phyloP scores from a whole-genome alignment of 2,329 filamentous ascomycete genomes.

The Aspergillus novoparasiticus region DNA sequence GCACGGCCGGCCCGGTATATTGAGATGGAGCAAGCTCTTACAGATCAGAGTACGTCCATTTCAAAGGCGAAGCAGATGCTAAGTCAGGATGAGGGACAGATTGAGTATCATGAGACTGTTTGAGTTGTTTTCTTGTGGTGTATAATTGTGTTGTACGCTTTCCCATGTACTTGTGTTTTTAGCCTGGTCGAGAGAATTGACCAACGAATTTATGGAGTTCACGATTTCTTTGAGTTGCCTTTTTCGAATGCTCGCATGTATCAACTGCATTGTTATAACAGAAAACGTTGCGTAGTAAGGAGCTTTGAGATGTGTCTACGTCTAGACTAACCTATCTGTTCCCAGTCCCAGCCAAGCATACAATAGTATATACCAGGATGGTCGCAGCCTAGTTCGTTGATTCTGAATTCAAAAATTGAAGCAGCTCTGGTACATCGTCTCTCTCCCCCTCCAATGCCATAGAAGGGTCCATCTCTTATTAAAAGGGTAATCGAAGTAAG shows the following conservation, averaged over 20 bases:
- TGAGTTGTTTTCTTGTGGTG: neutral
- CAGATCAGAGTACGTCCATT: neutral
- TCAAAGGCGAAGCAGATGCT: neutral
- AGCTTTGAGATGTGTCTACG: too few relatives aligned
- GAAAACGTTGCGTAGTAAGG: too few relatives aligned
- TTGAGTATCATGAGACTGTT: neutral
- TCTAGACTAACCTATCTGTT: too few relatives aligned
- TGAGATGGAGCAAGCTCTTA: conserved; percentile 15
- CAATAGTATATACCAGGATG: too few relatives aligned
- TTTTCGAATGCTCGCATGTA: neutral
- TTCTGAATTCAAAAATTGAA: too few relatives aligned
- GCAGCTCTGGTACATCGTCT: too few relatives aligned
- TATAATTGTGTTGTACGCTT: neutral
- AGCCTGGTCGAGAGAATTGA: neutral
- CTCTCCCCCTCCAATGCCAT: conserved; percentile 12
- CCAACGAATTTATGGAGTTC: neutral
- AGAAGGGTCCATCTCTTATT: conserved; percentile 15
- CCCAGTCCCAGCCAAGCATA: too few relatives aligned
- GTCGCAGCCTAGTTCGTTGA: too few relatives aligned
- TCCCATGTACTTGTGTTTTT: neutral
- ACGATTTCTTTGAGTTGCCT: neutral
- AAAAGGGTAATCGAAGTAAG: conserved; percentile 27
- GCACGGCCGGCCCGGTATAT: conserved; percentile 11
- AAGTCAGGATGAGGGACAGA: neutral
- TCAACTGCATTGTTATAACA: too few relatives aligned